A percentile compares a stretch with the other conserved stretches of the same genome.
Conservation (phyloP, 768 basidiomycete species). For the Suillus lakei region DNA sequence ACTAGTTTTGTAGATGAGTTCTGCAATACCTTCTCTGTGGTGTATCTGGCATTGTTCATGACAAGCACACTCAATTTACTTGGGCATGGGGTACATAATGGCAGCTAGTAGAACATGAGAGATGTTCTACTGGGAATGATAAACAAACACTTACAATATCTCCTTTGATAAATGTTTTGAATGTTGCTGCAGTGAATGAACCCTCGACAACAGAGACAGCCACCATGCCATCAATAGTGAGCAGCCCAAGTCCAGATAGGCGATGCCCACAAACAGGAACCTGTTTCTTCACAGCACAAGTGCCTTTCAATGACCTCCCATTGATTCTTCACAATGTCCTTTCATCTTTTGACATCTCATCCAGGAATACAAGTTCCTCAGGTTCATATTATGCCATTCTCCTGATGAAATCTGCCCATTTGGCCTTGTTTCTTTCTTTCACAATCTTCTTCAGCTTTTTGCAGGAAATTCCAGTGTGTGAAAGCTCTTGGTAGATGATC, state of each 20-base stretch:
- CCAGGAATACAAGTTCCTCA: slow-evolving; percentile 40
- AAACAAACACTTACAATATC: neutral
- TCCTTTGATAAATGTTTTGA: slow-evolving; percentile 26
- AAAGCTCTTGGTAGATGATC: slow-evolving; percentile 36
- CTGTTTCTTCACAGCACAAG: slow-evolving; percentile 26
- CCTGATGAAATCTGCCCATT: slow-evolving; percentile 28
- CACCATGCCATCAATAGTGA: slow-evolving; percentile 38
- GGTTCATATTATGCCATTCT: slow-evolving; percentile 34
- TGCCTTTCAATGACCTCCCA: slow-evolving; percentile 30
- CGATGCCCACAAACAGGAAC: slow-evolving; percentile 35
- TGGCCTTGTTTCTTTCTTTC: slow-evolving; percentile 30
- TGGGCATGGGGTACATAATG: slow-evolving; percentile 39
- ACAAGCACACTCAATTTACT: slow-evolving; percentile 40
- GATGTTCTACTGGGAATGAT: neutral
- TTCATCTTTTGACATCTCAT: slow-evolving; percentile 41
- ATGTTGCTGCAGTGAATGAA: slow-evolving; percentile 31
- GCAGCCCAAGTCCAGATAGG: slow-evolving; percentile 28
- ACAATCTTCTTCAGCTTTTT: slow-evolving; percentile 42
- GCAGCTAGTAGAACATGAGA: slow-evolving; percentile 17
- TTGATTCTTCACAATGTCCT: slow-evolving; percentile 21
- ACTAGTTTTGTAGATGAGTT: slow-evolving; percentile 29
- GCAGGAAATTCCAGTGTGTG: slow-evolving; percentile 25
- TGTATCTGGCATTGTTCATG: slow-evolving; percentile 46
- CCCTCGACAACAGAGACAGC: slow-evolving; percentile 34
- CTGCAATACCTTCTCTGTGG: slow-evolving; percentile 35